Conservation (phyloP, 2,329 filamentous ascomycete genomes). For the Dichotomopilus funicola region DNA sequence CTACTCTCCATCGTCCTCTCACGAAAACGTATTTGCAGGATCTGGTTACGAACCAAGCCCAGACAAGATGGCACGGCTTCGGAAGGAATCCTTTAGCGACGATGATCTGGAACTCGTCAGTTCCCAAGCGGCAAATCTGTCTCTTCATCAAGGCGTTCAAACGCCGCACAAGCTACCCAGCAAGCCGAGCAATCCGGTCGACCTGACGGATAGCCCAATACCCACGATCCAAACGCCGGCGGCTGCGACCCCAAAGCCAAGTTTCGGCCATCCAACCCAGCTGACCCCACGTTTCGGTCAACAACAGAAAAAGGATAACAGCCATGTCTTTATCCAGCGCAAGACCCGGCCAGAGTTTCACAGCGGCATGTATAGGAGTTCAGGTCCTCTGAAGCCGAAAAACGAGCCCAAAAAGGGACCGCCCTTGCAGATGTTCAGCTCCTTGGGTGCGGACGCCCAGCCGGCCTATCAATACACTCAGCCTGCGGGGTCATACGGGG, state of each 20-base stretch:
- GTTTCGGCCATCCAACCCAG: conserved; percentile 31
- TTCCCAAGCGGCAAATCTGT: conserved; percentile 29
- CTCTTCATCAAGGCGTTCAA: conserved; percentile 30
- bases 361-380: conserved; percentile 41
- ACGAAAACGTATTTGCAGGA: neutral
- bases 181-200: conserved; percentile 26
- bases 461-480: conserved; percentile 29
- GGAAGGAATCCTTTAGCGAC: conserved; percentile 31
- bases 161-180: conserved; percentile 34
- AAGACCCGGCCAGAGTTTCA: conserved; percentile 53
- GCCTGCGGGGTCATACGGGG: conserved; percentile 27
- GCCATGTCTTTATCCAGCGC: conserved; percentile 46
- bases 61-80: conserved; percentile 17
- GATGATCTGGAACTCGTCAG: conserved; percentile 32
- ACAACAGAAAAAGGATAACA: conserved; percentile 22
- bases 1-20: conserved; percentile 10
- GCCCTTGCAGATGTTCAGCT: conserved; percentile 44
- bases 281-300: conserved; percentile 39
- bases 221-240: conserved; percentile 13
- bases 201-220: conserved; percentile 28
- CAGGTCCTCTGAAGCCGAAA: conserved; percentile 42
- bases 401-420: conserved; percentile 43
- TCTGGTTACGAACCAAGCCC: neutral
- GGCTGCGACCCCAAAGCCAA: conserved; percentile 24
- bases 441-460: conserved; percentile 29